Base-by-base conservation (phyloP, 2,329 filamentous ascomycete genomes). In the Curvularia hawaiiensis region DNA sequence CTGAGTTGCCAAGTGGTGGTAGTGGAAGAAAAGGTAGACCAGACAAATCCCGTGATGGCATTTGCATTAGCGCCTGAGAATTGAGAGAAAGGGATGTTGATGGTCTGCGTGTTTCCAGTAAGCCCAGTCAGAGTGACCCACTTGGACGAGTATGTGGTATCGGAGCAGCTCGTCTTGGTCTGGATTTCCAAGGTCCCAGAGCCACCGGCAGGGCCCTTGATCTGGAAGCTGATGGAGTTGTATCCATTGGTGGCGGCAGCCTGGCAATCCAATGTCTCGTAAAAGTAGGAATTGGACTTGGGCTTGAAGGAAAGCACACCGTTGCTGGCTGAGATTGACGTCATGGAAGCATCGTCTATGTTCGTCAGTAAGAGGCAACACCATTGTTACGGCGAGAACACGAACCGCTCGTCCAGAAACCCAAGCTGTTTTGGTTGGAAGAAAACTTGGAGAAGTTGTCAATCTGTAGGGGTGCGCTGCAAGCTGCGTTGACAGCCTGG, bases 271-370 rank as follows among this genome's bases (percentile, higher is more conserved):
- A 85, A 80, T 1, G 78, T 81, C 67, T 84, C 83, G 65, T 85
- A 85, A 60, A 83, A 84, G 73, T 85, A 85, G 12, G 82, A 80
- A 26, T 63, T 66, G 16, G 75, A 65, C 59, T 79, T 81, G 31
- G 81, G 80, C n/a, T 78, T 80, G 71, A 85, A 83, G 8, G 77
- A 78, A 22, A 85, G 77, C 30, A 80, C 78, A 46, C 79, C 79
- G 14, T 72, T 72, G 14, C 73, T 73, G 33, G 75, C 78, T 44
- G 73, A 75, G 68, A 81, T 68, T 66, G 79, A 70, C 60, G 72
- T 74, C 76, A 83, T 83, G 56, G 77, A 75, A 14, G 74, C 78
- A 73, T 85, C 83, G 61, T 85, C 83, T 84, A 59, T 1, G 33
- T 5, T 14, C 20, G 50, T 71, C 47, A 69, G 67, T 11, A 20